phyloP scores from a whole-genome alignment of 192 early-diverging fungal species.

The Phycomyces nitens region DNA sequence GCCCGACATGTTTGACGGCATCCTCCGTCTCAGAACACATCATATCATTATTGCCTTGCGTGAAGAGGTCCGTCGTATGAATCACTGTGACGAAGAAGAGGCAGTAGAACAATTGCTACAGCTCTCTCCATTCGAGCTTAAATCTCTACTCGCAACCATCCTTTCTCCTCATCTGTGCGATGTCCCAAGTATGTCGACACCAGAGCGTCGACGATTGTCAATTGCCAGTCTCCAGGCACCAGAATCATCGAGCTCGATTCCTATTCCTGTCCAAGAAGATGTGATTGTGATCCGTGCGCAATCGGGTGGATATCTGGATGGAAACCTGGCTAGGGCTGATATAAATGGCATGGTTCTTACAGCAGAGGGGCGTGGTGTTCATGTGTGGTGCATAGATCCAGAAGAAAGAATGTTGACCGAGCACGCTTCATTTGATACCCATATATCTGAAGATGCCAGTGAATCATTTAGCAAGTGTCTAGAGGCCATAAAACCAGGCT shows the following conservation, averaged over 20 bases:
- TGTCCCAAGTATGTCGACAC: conserved; percentile 28
- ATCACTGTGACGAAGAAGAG: conserved; percentile 69
- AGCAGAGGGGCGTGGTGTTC: conserved; percentile 63
- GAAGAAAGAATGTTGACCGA: conserved; percentile 63
- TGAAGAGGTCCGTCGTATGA: conserved; percentile 74
- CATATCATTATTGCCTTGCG: conserved; percentile 80
- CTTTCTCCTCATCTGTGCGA: conserved; percentile 55
- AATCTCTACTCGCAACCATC: conserved; percentile 65
- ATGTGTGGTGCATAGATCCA: conserved; percentile 68
- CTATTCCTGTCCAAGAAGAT: conserved; percentile 35
- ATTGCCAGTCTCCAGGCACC: background rate
- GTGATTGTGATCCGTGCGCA: conserved; percentile 49
- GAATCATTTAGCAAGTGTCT: conserved; percentile 66
- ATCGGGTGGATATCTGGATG: conserved; percentile 66
- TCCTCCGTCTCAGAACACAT: conserved; percentile 75
- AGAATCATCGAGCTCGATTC: conserved; percentile 15
- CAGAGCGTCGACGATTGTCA: conserved; percentile 1
- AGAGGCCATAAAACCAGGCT: conserved; percentile 58
- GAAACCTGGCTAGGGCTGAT: conserved; percentile 66
- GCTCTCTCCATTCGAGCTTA: conserved; percentile 74
- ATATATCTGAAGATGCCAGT: conserved; percentile 53
- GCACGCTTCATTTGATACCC: conserved; percentile 67
- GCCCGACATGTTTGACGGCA: conserved; percentile 71
- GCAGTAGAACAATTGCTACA: conserved; percentile 78
- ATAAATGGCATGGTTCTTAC: conserved; percentile 49